Evolutionary conservation across 2,329 filamentous ascomycete genomes (phyloP), one percentile per base, ranked within the genome.

Genomic region (Aspergillus viridinutans): DNA sequence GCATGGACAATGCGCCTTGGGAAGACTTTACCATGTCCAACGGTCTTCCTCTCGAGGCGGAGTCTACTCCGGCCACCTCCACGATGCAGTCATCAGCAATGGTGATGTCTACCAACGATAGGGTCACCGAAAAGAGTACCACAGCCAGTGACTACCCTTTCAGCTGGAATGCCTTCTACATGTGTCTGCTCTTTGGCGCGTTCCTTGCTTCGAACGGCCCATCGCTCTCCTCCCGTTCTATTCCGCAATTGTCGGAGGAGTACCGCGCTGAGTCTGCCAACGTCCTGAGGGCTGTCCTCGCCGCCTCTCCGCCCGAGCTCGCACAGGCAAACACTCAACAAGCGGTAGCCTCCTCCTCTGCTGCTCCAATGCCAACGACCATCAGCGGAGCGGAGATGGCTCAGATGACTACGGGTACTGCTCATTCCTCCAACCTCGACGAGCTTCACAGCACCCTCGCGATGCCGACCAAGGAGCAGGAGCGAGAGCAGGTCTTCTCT

Each of bases 181-280:
- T 97, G 91, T 89, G 97, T 65, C 89, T 99, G 70, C 88, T 99
- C 54, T 92, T 96, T 63, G 94, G 94, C 71, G 94, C 94, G 53
- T 96, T 97, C 71, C 92, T 97, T 66, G 89, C 94, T 60, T 97
- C 93, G 32, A 95, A 92, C 76, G 86, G 86, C 64, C 84, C 86
- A 48, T 81, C 87, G 21, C 79, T 83, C n/a, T 66, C 76, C 4
- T 64, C 74, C 45, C 85, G 87, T 42, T 85, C 85, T 64, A 87
- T 78, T 35, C 76, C 76, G 8, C 69, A 74, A 47, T 65, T 79
- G 17, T 77, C 77, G 12, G 76, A 79, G 53, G 76, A 79, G 57
- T 79, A 79, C 59, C 76, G 75, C 47, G 73, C 74, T 17, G 77
- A 79, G 64, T 78, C 76, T 25, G 76, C 76, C 54, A 78, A 79